A percentile compares a stretch with the other conserved stretches of the same genome.
Evolutionary conservation across 768 basidiomycete species (phyloP).

Genomic region (Boletus sp.): DNA sequence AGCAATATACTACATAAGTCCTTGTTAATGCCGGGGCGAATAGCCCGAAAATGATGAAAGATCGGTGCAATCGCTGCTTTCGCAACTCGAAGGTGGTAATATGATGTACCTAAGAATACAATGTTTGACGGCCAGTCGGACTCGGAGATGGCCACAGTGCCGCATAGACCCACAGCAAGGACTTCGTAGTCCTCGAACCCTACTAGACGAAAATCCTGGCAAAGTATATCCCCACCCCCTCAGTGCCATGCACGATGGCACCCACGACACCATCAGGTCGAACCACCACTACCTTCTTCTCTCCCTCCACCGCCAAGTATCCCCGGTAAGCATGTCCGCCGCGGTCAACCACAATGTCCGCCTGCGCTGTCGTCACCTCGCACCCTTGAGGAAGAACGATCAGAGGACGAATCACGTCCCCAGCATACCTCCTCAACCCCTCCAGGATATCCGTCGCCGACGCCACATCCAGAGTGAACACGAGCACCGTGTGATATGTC

Average conservation of each 20-base stretch:
- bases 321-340: conserved; percentile 39
- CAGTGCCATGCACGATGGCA: conserved; percentile 18
- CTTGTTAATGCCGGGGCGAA: too few species aligned
- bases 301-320: conserved; percentile 35
- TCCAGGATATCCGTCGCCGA: conserved; percentile 8
- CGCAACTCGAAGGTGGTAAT: too few species aligned
- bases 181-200: not conserved
- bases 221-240: conserved; percentile 21
- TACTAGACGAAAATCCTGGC: conserved; percentile 12
- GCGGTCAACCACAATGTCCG: conserved; percentile 36
- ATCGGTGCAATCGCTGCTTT: too few species aligned
- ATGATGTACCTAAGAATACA: too few species aligned
- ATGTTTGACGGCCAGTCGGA: too few species aligned
- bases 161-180: too few species aligned
- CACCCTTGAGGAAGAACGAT: conserved; percentile 13
- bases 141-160: too few species aligned
- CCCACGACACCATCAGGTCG: conserved; percentile 50
- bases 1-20: too few species aligned
- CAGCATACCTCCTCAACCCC: not conserved
- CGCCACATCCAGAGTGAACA: conserved; percentile 21
- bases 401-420: conserved; percentile 1
- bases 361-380: conserved; percentile 10
- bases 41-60: too few species aligned
- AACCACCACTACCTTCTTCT: conserved; percentile 34
- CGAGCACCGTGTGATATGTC: conserved; percentile 28